Base-by-base conservation (phyloP, 2,329 filamentous ascomycete species). In the Huntiella omanensis region DNA sequence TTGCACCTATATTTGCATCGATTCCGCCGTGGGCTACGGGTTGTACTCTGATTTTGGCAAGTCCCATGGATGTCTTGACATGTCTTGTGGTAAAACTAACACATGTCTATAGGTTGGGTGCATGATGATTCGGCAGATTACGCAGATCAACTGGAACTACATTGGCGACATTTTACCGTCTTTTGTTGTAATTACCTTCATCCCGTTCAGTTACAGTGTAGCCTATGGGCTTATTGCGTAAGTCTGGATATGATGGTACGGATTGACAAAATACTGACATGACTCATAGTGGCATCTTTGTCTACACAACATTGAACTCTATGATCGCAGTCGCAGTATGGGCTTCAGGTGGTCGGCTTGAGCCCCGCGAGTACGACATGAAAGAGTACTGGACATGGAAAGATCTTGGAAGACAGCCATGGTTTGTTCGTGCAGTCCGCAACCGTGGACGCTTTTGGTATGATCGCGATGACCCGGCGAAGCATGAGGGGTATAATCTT, bases 11-110 rank as follows among this genome's bases (percentile, higher is more conserved):
- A 48, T 92, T 92, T 57, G 84, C 85, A 7, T 87, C 82, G 0
- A 91, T 92, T 49, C 85, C 85, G 4, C 79, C 84, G 0, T 92
- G 83, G 83, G 85, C 85, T 2, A 93, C 81, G 0, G 81, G 81
- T 4, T 77, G 77, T 50, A 83, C 80, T 0, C 65, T 86, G 8
- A 67, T 86, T 53, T 65, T 86, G 53, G 75, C 74, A 59, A 56
- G 65, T 56, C 28, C 5, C 12, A 37, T n/a, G 1, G 7, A 28
- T 28, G 22, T 36, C 38, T 32, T 7, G 6, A 8, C 4, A 7
- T 3, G 1, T 15, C 2, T n/a, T 8, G 2, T n/a, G 1, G 1
- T 6, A 8, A 13, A 12, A 32, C 46, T 33, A n/a, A 46, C 37
- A 41, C 22, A 15, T 16, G 32, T 11, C 13, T 22, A 7, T 42